These are phyloP conservation scores for Glebionis coronaria DNA, from an alignment of 129 eudicot genomes.

Conservation along the genomic window DNA sequence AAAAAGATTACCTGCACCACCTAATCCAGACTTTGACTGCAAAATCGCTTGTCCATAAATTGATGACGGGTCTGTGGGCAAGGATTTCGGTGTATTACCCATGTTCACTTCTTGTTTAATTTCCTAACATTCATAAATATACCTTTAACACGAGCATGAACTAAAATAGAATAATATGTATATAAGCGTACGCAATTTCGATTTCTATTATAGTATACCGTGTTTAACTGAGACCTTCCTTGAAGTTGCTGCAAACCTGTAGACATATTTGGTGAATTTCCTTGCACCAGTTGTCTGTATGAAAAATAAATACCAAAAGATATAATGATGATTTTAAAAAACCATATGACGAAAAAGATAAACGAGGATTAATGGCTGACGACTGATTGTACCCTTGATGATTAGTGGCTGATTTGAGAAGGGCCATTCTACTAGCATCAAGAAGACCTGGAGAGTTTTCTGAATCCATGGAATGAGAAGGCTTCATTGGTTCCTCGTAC, in stretches of 20 bases:
- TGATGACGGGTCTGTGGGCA: constrained; percentile 89
- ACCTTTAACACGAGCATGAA: constrained; percentile 13
- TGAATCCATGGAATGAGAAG: constrained; percentile 77
- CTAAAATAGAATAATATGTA: constrained; percentile 4
- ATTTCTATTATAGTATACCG: constrained; percentile 40
- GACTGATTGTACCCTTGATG: constrained; percentile 72
- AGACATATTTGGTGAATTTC: constrained; percentile 70
- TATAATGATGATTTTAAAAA: constrained; percentile 20
- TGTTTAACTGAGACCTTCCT: constrained; percentile 67
- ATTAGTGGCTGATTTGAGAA: constrained; percentile 78
- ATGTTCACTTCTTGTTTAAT: constrained; percentile 75
- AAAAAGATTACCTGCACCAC: constrained; percentile 62
- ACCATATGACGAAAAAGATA: background rate
- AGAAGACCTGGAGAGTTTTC: constrained; percentile 70
- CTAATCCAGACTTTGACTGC: constrained; percentile 93
- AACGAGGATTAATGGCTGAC: constrained; percentile 1
- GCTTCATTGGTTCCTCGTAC: constrained; percentile 82
- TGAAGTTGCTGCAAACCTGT: constrained; percentile 90
- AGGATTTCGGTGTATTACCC: constrained; percentile 70
- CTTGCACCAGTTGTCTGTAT: constrained; percentile 91
- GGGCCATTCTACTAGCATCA: constrained; percentile 90
- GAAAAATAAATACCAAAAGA: constrained; percentile 37
- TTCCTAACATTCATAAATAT: constrained; percentile 45
- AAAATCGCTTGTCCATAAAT: constrained; percentile 94
- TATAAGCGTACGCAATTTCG: background rate